Evolutionary conservation across 371 early-diverging fungal genomes (phyloP).

Genomic region (Basidiobolus meristosporus): DNA sequence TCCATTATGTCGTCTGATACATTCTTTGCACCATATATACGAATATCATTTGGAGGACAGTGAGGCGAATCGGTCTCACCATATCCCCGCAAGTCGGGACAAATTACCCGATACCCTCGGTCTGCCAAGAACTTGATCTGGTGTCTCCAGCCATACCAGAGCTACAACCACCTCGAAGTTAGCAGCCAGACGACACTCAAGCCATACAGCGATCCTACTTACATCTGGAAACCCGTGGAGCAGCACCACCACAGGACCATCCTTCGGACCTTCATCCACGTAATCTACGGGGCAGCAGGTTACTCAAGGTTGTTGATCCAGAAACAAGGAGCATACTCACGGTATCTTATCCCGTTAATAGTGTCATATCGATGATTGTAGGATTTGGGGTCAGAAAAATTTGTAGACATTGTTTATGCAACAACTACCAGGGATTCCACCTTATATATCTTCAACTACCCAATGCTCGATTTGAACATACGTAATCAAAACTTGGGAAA

Average conservation of each 20-base stretch:
- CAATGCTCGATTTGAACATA: too few species aligned
- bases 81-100: slow-evolving; percentile 36
- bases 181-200: too few species aligned
- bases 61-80: too few species aligned
- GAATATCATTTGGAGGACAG: too few species aligned
- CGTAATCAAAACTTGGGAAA: too few species aligned
- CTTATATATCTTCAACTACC: too few species aligned
- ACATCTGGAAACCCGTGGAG: neutral
- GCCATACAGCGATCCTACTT: too few species aligned
- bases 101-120: slow-evolving; percentile 42
- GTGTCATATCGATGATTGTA: neutral
- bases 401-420: too few species aligned
- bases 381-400: neutral
- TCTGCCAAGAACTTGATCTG: slow-evolving; percentile 27
- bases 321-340: neutral
- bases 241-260: neutral
- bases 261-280: neutral
- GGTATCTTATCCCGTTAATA: neutral
- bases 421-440: too few species aligned
- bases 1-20: slow-evolving; percentile 21
- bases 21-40: too few species aligned
- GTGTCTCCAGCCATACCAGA: slow-evolving; percentile 32
- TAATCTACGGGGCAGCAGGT: neutral
- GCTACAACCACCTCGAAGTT: too few species aligned
- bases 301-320: neutral